These are phyloP conservation scores for Bruguiera hainesii DNA, from an alignment of 441 rosid species.

Conservation along the genomic window DNA sequence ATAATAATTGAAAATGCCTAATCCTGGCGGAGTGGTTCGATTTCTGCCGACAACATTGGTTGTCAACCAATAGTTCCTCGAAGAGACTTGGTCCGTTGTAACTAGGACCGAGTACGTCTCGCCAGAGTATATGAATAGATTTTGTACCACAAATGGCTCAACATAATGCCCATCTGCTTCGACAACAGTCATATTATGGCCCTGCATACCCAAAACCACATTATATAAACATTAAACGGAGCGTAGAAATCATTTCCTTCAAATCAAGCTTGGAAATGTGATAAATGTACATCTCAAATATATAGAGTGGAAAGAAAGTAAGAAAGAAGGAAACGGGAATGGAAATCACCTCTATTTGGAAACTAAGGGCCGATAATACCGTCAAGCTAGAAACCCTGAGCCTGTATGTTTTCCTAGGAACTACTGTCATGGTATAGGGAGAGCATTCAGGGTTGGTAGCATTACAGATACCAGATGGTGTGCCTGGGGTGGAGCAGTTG, in stretches of 20 bases:
- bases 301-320: too few relatives aligned
- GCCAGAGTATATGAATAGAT: slow-evolving; percentile 68
- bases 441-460: slow-evolving; percentile 50
- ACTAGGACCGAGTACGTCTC: slow-evolving; percentile 75
- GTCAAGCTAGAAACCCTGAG: slow-evolving; percentile 65
- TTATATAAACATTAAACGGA: too few relatives aligned
- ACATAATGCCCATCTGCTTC: slow-evolving; percentile 81
- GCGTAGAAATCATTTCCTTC: too few relatives aligned
- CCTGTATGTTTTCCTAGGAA: slow-evolving; percentile 61
- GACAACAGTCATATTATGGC: slow-evolving; percentile 73
- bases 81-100: slow-evolving; percentile 49
- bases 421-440: slow-evolving; percentile 38
- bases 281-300: too few relatives aligned
- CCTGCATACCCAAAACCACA: slow-evolving; percentile 31
- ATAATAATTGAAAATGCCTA: slow-evolving; percentile 53
- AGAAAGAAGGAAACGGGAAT: not conserved
- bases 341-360: slow-evolving; percentile 63
- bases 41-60: slow-evolving; percentile 54
- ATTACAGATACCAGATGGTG: slow-evolving; percentile 37
- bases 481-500: slow-evolving; percentile 47
- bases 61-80: slow-evolving; percentile 61
- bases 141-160: slow-evolving; percentile 54
- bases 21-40: slow-evolving; percentile 39
- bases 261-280: too few relatives aligned
- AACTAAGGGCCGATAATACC: slow-evolving; percentile 70